Evolutionary conservation across 2,329 filamentous ascomycete genomes (phyloP).

Genomic region (Penicillium expansum): DNA sequence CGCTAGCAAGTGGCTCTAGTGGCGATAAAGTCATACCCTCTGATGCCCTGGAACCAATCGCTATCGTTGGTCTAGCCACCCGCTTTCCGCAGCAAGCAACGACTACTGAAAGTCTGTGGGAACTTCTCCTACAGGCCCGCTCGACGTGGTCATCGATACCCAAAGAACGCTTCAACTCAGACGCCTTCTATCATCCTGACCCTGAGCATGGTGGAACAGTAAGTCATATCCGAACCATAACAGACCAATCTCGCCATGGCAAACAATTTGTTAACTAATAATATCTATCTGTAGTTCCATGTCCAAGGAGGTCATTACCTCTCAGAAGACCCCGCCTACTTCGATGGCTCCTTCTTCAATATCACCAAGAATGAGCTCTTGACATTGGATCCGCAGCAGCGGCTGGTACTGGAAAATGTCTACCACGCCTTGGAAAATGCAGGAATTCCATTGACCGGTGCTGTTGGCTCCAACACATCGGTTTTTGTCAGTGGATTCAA

Average conservation of each 20-base stretch:
- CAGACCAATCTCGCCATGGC: background rate
- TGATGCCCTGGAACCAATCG: slow-evolving; percentile 27
- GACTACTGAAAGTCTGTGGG: slow-evolving; percentile 34
- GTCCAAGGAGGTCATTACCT: slow-evolving; percentile 30
- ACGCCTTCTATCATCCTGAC: slow-evolving; percentile 41
- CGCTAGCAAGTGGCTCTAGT: background rate
- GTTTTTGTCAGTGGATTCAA: slow-evolving; percentile 29
- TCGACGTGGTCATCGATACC: slow-evolving; percentile 36
- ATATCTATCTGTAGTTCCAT: slow-evolving; percentile 14
- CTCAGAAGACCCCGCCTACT: slow-evolving; percentile 23
- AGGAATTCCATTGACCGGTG: slow-evolving; percentile 25
- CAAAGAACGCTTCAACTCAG: slow-evolving; percentile 34
- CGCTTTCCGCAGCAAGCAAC: slow-evolving; percentile 35
- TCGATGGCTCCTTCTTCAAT: slow-evolving; percentile 36
- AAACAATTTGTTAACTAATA: background rate
- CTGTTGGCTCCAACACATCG: slow-evolving; percentile 26
- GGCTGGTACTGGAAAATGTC: slow-evolving; percentile 34
- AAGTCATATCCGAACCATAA: slow-evolving; percentile 4
- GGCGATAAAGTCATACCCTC: background rate
- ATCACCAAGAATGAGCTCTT: slow-evolving; percentile 29
- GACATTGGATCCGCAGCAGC: slow-evolving; percentile 35
- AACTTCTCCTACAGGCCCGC: slow-evolving; percentile 31
- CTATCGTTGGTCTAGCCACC: slow-evolving; percentile 37
- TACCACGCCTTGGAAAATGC: slow-evolving; percentile 36
- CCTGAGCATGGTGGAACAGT: slow-evolving; percentile 35